Evolutionary conservation across 306 rosid species (phyloP).

Genomic region (Prunus campanulata): DNA sequence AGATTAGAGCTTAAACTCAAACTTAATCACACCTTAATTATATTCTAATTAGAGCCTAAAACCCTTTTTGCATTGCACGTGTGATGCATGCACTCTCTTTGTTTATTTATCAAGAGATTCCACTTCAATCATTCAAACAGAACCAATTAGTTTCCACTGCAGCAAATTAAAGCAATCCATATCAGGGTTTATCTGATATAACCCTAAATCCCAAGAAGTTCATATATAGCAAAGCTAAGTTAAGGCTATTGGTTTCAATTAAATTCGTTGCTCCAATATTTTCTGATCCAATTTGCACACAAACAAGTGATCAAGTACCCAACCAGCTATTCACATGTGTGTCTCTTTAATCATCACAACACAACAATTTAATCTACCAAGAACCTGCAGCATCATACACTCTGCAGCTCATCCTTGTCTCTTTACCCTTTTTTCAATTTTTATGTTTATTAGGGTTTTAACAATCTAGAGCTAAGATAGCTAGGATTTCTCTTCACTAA

Average conservation of each 20-base stretch:
- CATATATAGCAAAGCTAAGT: too few relatives aligned
- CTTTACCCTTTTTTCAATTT: slow-evolving; percentile 24
- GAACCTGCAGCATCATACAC: slow-evolving; percentile 17
- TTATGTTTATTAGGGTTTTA: slow-evolving; percentile 13
- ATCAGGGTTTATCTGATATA: too few relatives aligned
- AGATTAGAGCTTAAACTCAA: too few relatives aligned
- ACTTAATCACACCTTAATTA: background rate
- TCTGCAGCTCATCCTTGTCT: slow-evolving; percentile 23
- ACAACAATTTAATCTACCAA: slow-evolving; percentile 42
- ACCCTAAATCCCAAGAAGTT: too few relatives aligned
- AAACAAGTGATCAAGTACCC: slow-evolving; percentile 39
- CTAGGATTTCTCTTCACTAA: too few relatives aligned
- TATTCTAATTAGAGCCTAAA: background rate
- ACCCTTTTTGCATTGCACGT: too few relatives aligned
- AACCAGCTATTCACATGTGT: slow-evolving; percentile 61
- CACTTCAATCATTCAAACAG: too few relatives aligned
- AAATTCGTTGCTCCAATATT: slow-evolving; percentile 23
- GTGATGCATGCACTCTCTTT: too few relatives aligned
- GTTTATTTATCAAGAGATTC: too few relatives aligned
- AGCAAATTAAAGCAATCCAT: too few relatives aligned
- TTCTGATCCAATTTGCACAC: slow-evolving; percentile 25
- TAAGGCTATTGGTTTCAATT: too few relatives aligned
- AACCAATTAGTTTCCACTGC: too few relatives aligned
- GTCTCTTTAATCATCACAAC: slow-evolving; percentile 50
- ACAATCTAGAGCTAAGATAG: background rate